Base-by-base conservation (phyloP, 73 alveolate genomes). In the Urostyla sp. region DNA sequence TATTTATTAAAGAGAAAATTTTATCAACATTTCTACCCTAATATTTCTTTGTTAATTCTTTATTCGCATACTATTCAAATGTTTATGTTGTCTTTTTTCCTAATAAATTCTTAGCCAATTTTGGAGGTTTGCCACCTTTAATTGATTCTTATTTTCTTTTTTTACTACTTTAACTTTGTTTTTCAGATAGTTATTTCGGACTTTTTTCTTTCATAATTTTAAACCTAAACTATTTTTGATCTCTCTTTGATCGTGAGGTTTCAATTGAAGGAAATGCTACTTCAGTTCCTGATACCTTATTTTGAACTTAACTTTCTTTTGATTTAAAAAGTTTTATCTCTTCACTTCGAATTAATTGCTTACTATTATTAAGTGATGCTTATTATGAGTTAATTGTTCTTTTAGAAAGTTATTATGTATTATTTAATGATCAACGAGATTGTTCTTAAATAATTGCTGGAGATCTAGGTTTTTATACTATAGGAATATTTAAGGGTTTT, bases 171-270 rank as follows among this genome's bases (percentile, higher is more conserved):
- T 36, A 24, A 38, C 38, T 18, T n/a, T 28, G 6, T 11, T 63
- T 35, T 6, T 4, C 45, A 15, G 20, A 40, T 36, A 6, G 79
- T 26, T 16, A 8, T 35, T 6, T 40, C 44, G 7, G 6, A 28
- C 23, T 21, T 10, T 3, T 43, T 36, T 3, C 28, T n/a, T 1
- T 10, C 30, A 63, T 40, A 3, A 57, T 60, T 38, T 34, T 2
- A 40, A 63, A 63, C 24, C 44, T 28, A 21, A 63, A 43, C 44
- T 63, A 35, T 55, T 31, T 63, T 11, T 28, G 10, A 21, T 63
- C 79, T 63, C 79, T 63, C 18, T 63, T 38, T 18, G 79, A 40
- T 21, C 79, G n/a, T 13, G n/a, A 30, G 5, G 79, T 63, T 23
- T 63, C 79, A 10, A 63, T 63, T 5, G 27, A 10, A 3, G 79